phyloP scores from a whole-genome alignment of 2,329 filamentous ascomycete genomes.

The Chrysoporthe cubensis region DNA sequence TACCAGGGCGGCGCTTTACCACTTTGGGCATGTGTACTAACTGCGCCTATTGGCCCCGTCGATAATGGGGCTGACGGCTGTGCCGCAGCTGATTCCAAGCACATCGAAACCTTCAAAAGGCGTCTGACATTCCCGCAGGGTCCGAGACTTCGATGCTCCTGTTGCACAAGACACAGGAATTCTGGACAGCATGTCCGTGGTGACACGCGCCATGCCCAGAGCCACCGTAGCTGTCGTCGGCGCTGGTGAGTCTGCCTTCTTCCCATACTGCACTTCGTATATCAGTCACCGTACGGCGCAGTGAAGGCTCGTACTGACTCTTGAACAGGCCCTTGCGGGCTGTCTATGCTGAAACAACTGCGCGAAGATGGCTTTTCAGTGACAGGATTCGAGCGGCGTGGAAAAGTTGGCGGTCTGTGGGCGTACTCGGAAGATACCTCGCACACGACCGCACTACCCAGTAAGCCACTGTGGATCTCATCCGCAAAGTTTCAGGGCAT shows the following conservation, averaged over 20 bases:
- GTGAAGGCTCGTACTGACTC: not conserved
- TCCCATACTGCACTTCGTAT: not conserved
- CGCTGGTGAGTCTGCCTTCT: constrained; percentile 18
- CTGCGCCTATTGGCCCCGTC: not conserved
- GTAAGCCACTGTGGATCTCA: not conserved
- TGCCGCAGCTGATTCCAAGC: not conserved
- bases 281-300: not conserved
- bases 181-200: not conserved
- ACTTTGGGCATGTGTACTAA: not conserved
- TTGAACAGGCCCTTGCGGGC: constrained; percentile 22
- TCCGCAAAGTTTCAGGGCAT: not conserved
- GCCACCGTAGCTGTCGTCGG: constrained; percentile 24
- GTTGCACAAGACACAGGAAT: not conserved
- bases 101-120: not conserved
- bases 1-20: not conserved
- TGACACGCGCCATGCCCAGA: constrained; percentile 19
- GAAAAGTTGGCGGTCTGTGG: constrained; percentile 49
- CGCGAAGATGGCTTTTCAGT: constrained; percentile 50
- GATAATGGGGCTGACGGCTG: not conserved
- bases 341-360: constrained; percentile 45
- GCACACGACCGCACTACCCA: constrained; percentile 43
- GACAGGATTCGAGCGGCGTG: constrained; percentile 47
- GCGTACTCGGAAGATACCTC: constrained; percentile 42
- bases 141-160: no score
- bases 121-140: not conserved